phyloP scores from a whole-genome alignment of 306 rosid species.

The Canavalia gladiata region DNA sequence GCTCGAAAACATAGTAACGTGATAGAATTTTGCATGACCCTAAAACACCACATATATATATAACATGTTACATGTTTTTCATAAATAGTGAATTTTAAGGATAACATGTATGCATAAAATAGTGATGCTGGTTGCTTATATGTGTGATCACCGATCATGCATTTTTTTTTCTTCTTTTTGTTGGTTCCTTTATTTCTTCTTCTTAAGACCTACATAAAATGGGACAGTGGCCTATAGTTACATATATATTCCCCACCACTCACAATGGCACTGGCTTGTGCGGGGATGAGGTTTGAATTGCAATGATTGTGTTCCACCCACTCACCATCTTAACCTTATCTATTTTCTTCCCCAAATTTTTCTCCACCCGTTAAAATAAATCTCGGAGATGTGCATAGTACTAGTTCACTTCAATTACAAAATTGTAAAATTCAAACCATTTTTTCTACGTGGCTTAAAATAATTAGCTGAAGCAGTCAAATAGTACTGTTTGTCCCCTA shows the following conservation, averaged over 20 bases:
- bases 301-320: conserved; percentile 68
- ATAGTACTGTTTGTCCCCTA: conserved; percentile 18
- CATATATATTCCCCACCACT: conserved; percentile 46
- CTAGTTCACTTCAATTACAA: conserved; percentile 52
- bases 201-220: conserved; percentile 15
- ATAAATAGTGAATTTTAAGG: neutral
- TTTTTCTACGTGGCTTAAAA: conserved; percentile 49
- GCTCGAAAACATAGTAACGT: neutral
- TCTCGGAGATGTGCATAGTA: conserved; percentile 20
- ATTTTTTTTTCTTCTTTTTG: neutral
- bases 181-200: neutral
- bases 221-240: neutral
- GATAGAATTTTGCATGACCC: neutral
- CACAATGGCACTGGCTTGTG: conserved; percentile 12
- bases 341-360: conserved; percentile 23
- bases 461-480: conserved; percentile 46
- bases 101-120: neutral
- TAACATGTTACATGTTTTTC: neutral
- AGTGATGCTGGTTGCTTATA: neutral
- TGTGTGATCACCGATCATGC: neutral
- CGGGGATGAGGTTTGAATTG: conserved; percentile 48
- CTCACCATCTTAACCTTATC: conserved; percentile 67
- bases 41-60: conserved; percentile 10
- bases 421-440: conserved; percentile 33
- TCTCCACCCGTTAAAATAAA: conserved; percentile 28